Base-by-base conservation (phyloP, 75 land plant genomes). In the Picea sitchensis region DNA sequence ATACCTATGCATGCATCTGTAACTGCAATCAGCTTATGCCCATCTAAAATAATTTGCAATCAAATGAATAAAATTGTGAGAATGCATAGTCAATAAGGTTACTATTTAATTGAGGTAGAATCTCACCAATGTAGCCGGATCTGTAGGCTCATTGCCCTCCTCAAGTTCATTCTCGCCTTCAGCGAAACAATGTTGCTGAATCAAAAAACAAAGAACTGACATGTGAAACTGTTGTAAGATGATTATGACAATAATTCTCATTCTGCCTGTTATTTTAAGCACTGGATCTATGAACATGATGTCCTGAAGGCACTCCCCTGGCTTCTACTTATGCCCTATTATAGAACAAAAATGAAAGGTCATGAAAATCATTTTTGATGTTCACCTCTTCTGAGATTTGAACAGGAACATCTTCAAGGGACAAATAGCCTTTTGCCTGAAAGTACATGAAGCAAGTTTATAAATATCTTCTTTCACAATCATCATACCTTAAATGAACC, bases 361-460 rank as follows among this genome's bases (percentile, higher is more conserved):
- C 54, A 20, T 41, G 73, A 38, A 69, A 38, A 18, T 14, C 21
- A 36, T 41, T 6, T 69, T 58, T 54, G 69, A 34, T 34, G 83
- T 34, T 30, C 81, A 82, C 84, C 60, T 56, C 31, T 36, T 59
- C 47, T 38, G 67, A 47, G 56, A 34, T 47, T 26, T 56, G 59
- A 69, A 76, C 59, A 72, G 17, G 73, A 18, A 91, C 41, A 31
- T 87, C 82, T 58, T 89, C 87, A 56, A 91, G 83, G 41, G 63
- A 72, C 60, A 91, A 76, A 80, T 89, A 89, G 41, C 91, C 89
- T 18, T 81, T 77, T 31, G 5, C 86, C 93, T 89, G 72, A 81
- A 80, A 61, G 58, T 62, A 60, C n/a, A 76, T 76, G 59, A 12
- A 67, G 4, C 15, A 74, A 21, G 54, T 54, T 26, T 21, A 11